These are phyloP conservation scores for Russula dissimulans DNA, from an alignment of 768 basidiomycete species.

Conservation along the genomic window DNA sequence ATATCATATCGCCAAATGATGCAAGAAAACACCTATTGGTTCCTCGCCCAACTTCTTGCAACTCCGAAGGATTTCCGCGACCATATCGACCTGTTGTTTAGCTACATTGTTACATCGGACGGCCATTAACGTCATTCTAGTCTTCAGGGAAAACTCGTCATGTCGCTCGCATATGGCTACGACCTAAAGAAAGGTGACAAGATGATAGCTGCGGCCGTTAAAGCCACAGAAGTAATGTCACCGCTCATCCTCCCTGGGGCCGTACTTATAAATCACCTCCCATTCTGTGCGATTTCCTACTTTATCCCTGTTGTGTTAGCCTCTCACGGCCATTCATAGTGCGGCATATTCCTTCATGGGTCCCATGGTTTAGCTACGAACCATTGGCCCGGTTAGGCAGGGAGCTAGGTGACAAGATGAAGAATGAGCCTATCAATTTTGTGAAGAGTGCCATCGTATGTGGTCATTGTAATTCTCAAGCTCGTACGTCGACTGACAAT, in stretches of 20 bases:
- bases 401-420: background rate
- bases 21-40: background rate
- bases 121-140: background rate
- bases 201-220: background rate
- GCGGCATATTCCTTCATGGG: slow-evolving; percentile 8
- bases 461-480: too few species aligned
- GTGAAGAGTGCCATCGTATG: slow-evolving; percentile 5
- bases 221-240: background rate
- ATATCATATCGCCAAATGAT: background rate
- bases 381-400: background rate
- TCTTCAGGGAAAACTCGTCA: slow-evolving; percentile 2
- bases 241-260: background rate
- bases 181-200: background rate
- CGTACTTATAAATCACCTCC: background rate
- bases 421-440: background rate
- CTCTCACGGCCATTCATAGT: background rate
- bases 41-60: background rate
- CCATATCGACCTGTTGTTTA: background rate
- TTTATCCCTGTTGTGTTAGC: background rate
- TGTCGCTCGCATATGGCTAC: slow-evolving; percentile 8
- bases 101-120: too few species aligned
- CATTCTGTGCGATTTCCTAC: background rate
- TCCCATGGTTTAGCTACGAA: background rate
- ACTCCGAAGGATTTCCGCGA: background rate
- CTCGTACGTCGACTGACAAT: background rate